Conservation (phyloP, 2,329 filamentous ascomycete genomes). For the Aspergillus fischeri region DNA sequence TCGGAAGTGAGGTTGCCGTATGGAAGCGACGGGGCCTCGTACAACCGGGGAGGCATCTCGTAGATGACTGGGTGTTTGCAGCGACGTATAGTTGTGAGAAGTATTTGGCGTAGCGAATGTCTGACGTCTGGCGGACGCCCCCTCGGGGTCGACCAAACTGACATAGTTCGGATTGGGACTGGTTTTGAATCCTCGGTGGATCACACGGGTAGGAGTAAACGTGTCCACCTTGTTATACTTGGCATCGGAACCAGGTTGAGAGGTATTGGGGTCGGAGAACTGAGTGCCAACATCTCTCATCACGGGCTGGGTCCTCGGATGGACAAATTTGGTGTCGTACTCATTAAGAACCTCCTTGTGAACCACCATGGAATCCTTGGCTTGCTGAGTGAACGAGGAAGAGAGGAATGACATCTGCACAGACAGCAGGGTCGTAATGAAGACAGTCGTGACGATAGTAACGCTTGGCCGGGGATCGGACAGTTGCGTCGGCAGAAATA, state of each 20-base stretch:
- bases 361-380: slow-evolving; percentile 77
- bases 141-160: slow-evolving; percentile 67
- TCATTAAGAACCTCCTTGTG: slow-evolving; percentile 91
- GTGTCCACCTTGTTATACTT: slow-evolving; percentile 55
- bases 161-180: slow-evolving; percentile 80
- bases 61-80: slow-evolving; percentile 43
- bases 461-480: slow-evolving; percentile 79
- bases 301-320: slow-evolving; percentile 77
- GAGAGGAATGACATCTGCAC: slow-evolving; percentile 71
- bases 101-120: slow-evolving; percentile 44
- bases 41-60: slow-evolving; percentile 46
- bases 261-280: slow-evolving; percentile 49
- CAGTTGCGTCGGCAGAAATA: slow-evolving; percentile 74
- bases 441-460: slow-evolving; percentile 76
- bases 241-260: slow-evolving; percentile 38
- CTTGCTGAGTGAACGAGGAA: slow-evolving; percentile 73
- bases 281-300: slow-evolving; percentile 79
- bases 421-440: slow-evolving; percentile 71
- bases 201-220: slow-evolving; percentile 58
- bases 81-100: slow-evolving; percentile 26
- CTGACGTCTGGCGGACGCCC: slow-evolving; percentile 35
- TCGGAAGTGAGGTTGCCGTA: slow-evolving; percentile 54
- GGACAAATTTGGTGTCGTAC: slow-evolving; percentile 94
- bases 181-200: slow-evolving; percentile 73
- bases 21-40: slow-evolving; percentile 39